Percentiles rank a stretch among this genome's conserved stretches.
These are phyloP conservation scores for Allomyces macrogynus DNA, from an alignment of 192 early-diverging fungal genomes.

Conservation along the genomic window DNA sequence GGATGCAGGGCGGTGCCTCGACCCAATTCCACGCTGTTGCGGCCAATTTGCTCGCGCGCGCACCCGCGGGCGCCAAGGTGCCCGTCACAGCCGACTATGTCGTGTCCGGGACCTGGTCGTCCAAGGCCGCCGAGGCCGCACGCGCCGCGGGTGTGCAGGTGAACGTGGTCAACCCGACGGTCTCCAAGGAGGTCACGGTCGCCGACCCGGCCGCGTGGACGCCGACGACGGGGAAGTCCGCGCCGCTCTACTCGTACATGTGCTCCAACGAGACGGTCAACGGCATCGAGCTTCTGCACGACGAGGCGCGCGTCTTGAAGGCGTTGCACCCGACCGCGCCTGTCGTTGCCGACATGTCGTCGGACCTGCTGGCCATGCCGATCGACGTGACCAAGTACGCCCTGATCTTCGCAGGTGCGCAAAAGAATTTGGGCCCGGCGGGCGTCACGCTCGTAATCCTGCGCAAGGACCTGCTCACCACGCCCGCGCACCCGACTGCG, in stretches of 20 bases:
- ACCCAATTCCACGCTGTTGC: slow-evolving; percentile 78
- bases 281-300: slow-evolving; percentile 58
- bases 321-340: slow-evolving; percentile 38
- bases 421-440: slow-evolving; percentile 88
- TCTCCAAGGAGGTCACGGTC: slow-evolving; percentile 38
- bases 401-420: slow-evolving; percentile 83
- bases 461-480: slow-evolving; percentile 61
- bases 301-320: slow-evolving; percentile 13
- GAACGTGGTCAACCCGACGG: slow-evolving; percentile 41
- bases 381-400: slow-evolving; percentile 67
- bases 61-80: slow-evolving; percentile 10
- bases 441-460: slow-evolving; percentile 86
- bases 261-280: slow-evolving; percentile 98
- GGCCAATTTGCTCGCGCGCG: slow-evolving; percentile 65
- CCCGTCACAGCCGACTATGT: slow-evolving; percentile 62
- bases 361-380: slow-evolving; percentile 58
- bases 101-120: slow-evolving; percentile 79
- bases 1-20: slow-evolving; percentile 89
- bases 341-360: slow-evolving; percentile 78
- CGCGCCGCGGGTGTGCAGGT: slow-evolving; percentile 53
- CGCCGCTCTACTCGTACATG: slow-evolving; percentile 74
- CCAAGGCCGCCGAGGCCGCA: slow-evolving; percentile 69
- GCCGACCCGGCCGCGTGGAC: slow-evolving; percentile 20
- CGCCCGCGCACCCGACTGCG: slow-evolving; percentile 8
- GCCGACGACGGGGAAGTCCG: slow-evolving; percentile 25